Percentiles rank a stretch among this genome's conserved stretches.
Evolutionary conservation across 2,329 filamentous ascomycete genomes (phyloP).

Genomic region (Remersonia thermophila): DNA sequence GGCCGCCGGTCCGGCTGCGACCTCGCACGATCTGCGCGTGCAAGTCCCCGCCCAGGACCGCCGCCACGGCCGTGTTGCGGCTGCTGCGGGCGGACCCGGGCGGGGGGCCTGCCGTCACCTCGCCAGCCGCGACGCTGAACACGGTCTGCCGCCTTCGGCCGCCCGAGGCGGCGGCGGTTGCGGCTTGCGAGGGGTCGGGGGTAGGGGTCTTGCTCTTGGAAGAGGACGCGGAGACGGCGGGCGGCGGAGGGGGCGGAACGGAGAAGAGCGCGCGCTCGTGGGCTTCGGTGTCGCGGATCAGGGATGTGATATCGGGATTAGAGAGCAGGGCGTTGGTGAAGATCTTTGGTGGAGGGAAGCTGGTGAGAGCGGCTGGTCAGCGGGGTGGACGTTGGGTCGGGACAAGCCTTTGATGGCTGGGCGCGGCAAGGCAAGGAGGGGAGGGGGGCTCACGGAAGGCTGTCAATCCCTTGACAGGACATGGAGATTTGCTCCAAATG

Average conservation of each 20-base stretch:
- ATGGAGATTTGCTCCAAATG: slow-evolving; percentile 68
- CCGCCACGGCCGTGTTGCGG: slow-evolving; percentile 74
- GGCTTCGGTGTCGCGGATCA: slow-evolving; percentile 89
- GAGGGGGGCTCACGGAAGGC: slow-evolving; percentile 49
- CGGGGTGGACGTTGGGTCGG: too few species aligned
- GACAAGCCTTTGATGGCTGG: slow-evolving; percentile 8
- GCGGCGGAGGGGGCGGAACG: slow-evolving; percentile 57
- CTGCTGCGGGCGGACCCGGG: slow-evolving; percentile 34
- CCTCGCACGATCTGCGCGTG: slow-evolving; percentile 60
- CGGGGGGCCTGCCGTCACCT: slow-evolving; percentile 46
- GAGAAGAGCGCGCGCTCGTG: slow-evolving; percentile 95
- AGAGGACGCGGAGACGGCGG: slow-evolving; percentile 4
- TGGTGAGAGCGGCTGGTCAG: slow-evolving; percentile 26
- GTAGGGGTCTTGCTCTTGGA: slow-evolving; percentile 20
- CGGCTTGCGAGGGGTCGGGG: slow-evolving; percentile 33
- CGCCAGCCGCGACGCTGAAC: slow-evolving; percentile 51
- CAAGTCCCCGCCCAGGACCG: slow-evolving; percentile 76
- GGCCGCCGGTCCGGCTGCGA: slow-evolving; percentile 38
- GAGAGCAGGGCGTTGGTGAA: slow-evolving; percentile 89
- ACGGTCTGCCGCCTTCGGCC: slow-evolving; percentile 45
- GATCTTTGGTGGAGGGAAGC: slow-evolving; percentile 82
- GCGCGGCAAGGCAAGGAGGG: not conserved
- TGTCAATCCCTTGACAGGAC: slow-evolving; percentile 64
- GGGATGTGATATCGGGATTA: slow-evolving; percentile 78
- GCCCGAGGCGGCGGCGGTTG: slow-evolving; percentile 23